Evolutionary conservation across 2,329 filamentous ascomycete species (phyloP), one percentile per base, ranked within the genome.

Genomic region (Alternaria infectoria): DNA sequence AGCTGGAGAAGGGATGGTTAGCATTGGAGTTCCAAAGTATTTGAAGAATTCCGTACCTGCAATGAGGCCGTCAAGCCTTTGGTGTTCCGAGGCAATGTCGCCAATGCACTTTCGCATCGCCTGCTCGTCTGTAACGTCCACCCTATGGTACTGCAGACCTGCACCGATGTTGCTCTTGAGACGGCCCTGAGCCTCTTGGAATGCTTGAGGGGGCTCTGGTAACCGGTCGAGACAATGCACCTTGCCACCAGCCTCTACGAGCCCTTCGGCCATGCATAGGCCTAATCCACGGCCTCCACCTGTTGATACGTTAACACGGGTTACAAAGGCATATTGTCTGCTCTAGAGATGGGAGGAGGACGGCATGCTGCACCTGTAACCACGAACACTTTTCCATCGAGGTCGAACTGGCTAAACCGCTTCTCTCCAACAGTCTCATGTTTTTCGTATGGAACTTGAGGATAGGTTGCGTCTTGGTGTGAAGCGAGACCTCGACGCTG

Each of bases 61-160:
- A 55, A 97, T 88, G 51, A 96, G 82, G 0, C 93, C 93, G 75
- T 97, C 92, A 57, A 97, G 80, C 15, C 90, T 87, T 19, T 90
- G 88, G 65, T 92, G 87, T 62, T 86, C 79, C 44, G 89, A 83
- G 9, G 89, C 91, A 67, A 97, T 95, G 7, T 80, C 82, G 66
- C 85, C 83, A 60, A 96, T 84, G 46, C 91, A 85, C 21, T 81
- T 81, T 75, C 93, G 90, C 50, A 97, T 84, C 40, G 84, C 78
- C 3, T 85, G 82, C 30, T 89, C 88, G 71, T 95, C 87, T 19
- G 91, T 87, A 10, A 97, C 92, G 77, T 97, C 93, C 54, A 93
- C 88, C 64, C 89, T 88, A 75, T 90, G 89, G 82, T 96, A 97
- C 61, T 88, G 84, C 43, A 96, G 79, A 49, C 85, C 86, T 5